Conservation (phyloP, 225 moss, liverwort and hornwort species). For the Straminergon stramineum region DNA sequence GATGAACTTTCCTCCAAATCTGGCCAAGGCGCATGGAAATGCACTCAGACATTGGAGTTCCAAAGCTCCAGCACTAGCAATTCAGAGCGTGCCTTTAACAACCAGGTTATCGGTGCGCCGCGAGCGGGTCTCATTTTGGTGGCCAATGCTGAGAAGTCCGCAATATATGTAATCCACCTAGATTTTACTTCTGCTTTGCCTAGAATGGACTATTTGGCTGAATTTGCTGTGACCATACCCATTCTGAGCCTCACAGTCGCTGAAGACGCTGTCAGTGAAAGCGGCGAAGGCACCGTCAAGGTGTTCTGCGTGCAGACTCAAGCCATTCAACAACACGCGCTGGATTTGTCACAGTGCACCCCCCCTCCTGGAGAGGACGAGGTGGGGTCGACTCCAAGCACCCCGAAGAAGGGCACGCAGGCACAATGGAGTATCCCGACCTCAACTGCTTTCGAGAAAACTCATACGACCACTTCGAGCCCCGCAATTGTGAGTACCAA, state of each 20-base stretch:
- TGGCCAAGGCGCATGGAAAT: conserved; percentile 47
- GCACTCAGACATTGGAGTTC: conserved; percentile 64
- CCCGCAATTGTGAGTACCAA: neutral
- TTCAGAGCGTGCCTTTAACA: conserved; percentile 56
- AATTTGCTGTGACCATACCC: conserved; percentile 67
- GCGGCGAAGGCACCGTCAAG: conserved; percentile 60
- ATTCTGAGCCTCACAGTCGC: conserved; percentile 72
- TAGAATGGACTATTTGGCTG: conserved; percentile 77
- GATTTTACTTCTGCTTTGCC: conserved; percentile 41
- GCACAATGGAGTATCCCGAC: conserved; percentile 1
- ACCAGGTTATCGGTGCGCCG: conserved; percentile 51
- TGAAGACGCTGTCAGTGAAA: conserved; percentile 54
- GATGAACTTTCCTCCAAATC: conserved; percentile 43
- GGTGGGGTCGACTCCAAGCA: conserved; percentile 19
- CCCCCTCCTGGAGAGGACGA: conserved; percentile 42
- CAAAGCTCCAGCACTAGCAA: conserved; percentile 33
- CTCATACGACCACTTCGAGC: conserved; percentile 5
- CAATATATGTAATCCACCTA: conserved; percentile 71
- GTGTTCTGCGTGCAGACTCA: conserved; percentile 81
- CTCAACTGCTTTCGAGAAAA: conserved; percentile 19
- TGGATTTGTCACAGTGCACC: conserved; percentile 59
- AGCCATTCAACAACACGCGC: conserved; percentile 75
- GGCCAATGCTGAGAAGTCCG: conserved; percentile 61
- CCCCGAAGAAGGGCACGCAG: conserved; percentile 18
- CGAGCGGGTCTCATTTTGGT: conserved; percentile 60